Base-by-base conservation (phyloP, 192 early-diverging fungal species). In the Backusella sp. region DNA sequence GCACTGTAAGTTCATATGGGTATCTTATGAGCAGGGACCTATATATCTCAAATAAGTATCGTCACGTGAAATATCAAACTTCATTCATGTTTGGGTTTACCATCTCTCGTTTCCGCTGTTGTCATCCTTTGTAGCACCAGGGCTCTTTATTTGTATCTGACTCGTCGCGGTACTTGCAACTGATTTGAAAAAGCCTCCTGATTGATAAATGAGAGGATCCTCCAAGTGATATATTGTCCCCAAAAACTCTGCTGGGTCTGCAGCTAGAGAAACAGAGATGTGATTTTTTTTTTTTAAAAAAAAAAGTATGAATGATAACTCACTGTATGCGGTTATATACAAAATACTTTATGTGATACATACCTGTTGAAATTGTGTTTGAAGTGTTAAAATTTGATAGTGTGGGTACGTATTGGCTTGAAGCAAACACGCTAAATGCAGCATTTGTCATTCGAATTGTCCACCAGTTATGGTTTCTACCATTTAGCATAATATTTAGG, bases 351-450 rank as follows among this genome's bases (percentile, higher is more conserved):
- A 44, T 70, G 39, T 44, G n/a, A 17, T 46, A 26, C 11, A 44
- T 70, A 44, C 21, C 72, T 56, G 52, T 74, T 36, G 35, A 30
- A 71, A 42, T 71, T 14, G 14, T 28, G 15, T 21, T 28, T 71
- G 30, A 39, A 8, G 36, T 30, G 34, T 68, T 68, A 28, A 5
- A 62, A 62, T 36, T 35, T 62, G 59, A 39, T 14, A 14, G 6
- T 66, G 66, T 72, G 32, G 76, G 75, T 23, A 81, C 80, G 65
- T 68, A 68, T 28, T 77, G 80, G 74, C 80, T 81, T 3, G 88
- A 86, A n/a, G 90, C 90, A 88, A 92, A 92, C 6, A 92, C 84
- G 34, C 84, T 85, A 35, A 92, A 85, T 41, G 90, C 85, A 6
- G 87, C 79, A 70, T 86, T 74, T 70, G 86, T 84, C 12, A 90